Evolutionary conservation across 805 yeast species (phyloP), one percentile per base, ranked within the genome.

Genomic region (Candida xyloterini): DNA sequence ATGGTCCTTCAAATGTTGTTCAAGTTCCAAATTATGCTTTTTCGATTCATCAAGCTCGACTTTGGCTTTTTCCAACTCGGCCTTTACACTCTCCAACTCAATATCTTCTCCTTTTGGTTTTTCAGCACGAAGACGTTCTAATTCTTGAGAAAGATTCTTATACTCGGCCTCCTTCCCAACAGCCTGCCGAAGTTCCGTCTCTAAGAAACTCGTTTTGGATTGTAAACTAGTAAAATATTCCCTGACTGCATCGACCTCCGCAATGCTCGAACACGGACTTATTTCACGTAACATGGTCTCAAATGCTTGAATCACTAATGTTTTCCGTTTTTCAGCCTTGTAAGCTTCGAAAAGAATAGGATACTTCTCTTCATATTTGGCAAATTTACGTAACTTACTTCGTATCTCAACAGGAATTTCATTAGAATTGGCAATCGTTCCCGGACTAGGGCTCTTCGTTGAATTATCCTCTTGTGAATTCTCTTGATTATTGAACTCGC

Each of bases 301-400:
- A 50, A 90, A 83, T 0, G 66, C 54, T 4, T 57, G 67, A 7
- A 89, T 73, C 30, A 81, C 69, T 32, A 75, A 81, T 1, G 73
- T 66, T 51, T 81, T 84, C 35, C 73, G 68, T 64, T 84, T 87
- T 59, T 90, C 96, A 1, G 72, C 66, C 55, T 88, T 85, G 65
- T 87, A 93, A 0, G 98, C 96, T 30, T 83, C 83, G 35, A 89
- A 71, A 11, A 91, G 67, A 30, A 79, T 66, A 0, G 99, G 99
- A 57, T 93, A 91, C 59, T 88, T 89, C 35, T 83, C 84, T 59
- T 91, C 98, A 60, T 90, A 91, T 59, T 88, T 89, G 41, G 73
- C 78, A 55, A 84, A 86, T 65, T 87, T 90, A 40, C 73, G 73
- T 60, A 89, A 62, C 53, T 81, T 84, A 5, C 79, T 63, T 43